Evolutionary conservation across 2,329 filamentous ascomycete species (phyloP), one percentile per base, ranked within the genome.

Genomic region (Bipolaris victoriae): DNA sequence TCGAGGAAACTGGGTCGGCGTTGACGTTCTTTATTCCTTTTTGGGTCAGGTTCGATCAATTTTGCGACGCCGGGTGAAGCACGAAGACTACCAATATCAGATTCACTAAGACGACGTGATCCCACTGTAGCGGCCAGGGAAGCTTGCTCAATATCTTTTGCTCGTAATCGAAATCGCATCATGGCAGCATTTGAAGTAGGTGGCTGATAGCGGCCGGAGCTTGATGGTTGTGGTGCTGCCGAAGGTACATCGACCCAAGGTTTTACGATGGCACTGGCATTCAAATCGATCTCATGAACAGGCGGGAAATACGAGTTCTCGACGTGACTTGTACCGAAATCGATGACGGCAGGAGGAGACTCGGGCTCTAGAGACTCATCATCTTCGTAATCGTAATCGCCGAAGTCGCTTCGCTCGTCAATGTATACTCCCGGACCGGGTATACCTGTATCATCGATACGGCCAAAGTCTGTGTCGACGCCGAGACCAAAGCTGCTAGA

Each of bases 41-140:
- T 74, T 3, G 61, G 56, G 36, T 72, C 82, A 77, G 67, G 79
- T 82, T 62, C 88, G 79, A 85, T 41, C 85, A 77, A 71, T 68
- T 88, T 90, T 39, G 90, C 74, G 37, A 90, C 81, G 56, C 76
- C 76, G 33, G 82, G 86, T 22, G 87, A 86, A 52, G 83, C 83
- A 7, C 80, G 81, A 41, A 88, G 77, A 16, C 82, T 85, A 36
- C 88, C 86, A 26, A 86, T 76, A 55, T 90, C 87, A 5, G 88
- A 86, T 47, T 89, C 79, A 71, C 88, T 78, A 10, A 73, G 89
- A 55, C 84, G 83, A 40, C 88, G 84, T 1, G 89, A 91, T 15
- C 89, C 89, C 81, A 89, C 87, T 0, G 89, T 91, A 16, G 88
- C 88, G 13, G 86, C 83, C 45, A 83, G 78, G 13, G 84, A 86